Evolutionary conservation across 768 basidiomycete genomes (phyloP).

Genomic region (Boletus reticuloceps): DNA sequence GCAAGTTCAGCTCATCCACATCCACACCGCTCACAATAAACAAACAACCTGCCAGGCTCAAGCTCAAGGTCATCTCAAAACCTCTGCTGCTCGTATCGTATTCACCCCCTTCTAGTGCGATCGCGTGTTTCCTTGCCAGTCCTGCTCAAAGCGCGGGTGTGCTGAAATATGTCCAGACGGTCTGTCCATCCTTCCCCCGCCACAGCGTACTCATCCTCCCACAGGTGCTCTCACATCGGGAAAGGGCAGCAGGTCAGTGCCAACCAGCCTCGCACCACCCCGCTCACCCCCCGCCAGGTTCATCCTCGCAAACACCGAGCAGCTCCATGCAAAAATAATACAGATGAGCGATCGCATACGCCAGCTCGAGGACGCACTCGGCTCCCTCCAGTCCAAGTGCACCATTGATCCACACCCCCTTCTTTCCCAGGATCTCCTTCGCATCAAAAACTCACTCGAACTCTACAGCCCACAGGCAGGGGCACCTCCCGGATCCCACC

Average conservation of each 20-base stretch:
- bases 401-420: conserved; percentile 51
- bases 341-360: conserved; percentile 62
- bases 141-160: conserved; percentile 64
- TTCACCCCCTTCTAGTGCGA: conserved; percentile 46
- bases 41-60: conserved; percentile 42
- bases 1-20: conserved; percentile 24
- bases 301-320: conserved; percentile 66
- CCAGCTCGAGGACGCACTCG: conserved; percentile 60
- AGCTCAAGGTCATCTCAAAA: conserved; percentile 47
- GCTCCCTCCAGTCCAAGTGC: conserved; percentile 39
- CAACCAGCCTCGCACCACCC: neutral
- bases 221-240: conserved; percentile 61
- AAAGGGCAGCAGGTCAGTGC: conserved; percentile 56
- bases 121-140: conserved; percentile 64
- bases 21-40: neutral
- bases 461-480: conserved; percentile 43
- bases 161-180: conserved; percentile 62
- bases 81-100: neutral
- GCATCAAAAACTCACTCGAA: conserved; percentile 67
- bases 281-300: conserved; percentile 40
- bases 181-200: conserved; percentile 13
- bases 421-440: conserved; percentile 54
- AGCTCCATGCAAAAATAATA: conserved; percentile 61
- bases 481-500: neutral
- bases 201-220: neutral